Evolutionary conservation across 352 stramenopile genomes (phyloP).

Genomic region (Globisporangium solare): DNA sequence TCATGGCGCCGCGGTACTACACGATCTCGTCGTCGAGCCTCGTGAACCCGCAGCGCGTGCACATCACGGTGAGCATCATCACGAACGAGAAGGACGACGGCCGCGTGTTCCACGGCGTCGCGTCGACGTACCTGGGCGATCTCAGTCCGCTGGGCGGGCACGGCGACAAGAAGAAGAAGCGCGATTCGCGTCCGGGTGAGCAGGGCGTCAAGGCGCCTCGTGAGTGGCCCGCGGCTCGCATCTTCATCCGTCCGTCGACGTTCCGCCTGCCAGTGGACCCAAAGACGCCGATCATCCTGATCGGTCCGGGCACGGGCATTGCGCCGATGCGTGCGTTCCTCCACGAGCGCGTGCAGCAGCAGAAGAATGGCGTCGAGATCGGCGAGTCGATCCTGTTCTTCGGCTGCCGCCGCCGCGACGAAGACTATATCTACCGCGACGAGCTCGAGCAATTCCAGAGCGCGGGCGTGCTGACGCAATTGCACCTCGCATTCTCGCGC

Average conservation of each 20-base stretch:
- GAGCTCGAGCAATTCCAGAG: slow-evolving; percentile 88
- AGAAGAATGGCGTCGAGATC: slow-evolving; percentile 44
- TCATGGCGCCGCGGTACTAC: slow-evolving; percentile 95
- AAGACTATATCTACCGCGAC: slow-evolving; percentile 90
- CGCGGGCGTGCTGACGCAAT: slow-evolving; percentile 83
- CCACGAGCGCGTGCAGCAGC: slow-evolving; percentile 89
- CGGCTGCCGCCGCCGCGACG: slow-evolving; percentile 76
- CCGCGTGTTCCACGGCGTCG: slow-evolving; percentile 91
- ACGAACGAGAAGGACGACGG: slow-evolving; percentile 67
- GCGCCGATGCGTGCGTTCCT: slow-evolving; percentile 96
- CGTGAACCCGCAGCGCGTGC: slow-evolving; percentile 88
- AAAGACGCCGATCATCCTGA: slow-evolving; percentile 90
- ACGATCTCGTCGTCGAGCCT: slow-evolving; percentile 96
- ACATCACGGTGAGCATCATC: slow-evolving; percentile 94
- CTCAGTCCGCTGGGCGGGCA: slow-evolving; percentile 43
- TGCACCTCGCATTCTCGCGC: slow-evolving; percentile 95
- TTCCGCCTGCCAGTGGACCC: slow-evolving; percentile 91
- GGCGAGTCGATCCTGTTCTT: slow-evolving; percentile 93
- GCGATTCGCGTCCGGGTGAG: slow-evolving; percentile 62
- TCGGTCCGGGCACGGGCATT: slow-evolving; percentile 96
- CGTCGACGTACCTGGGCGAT: slow-evolving; percentile 88
- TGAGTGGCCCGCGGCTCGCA: slow-evolving; percentile 69
- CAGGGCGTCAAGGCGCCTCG: slow-evolving; percentile 64
- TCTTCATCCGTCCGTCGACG: slow-evolving; percentile 93
- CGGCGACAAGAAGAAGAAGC: slow-evolving; percentile 55